These are phyloP conservation scores for Plectosphaerella cucumerina DNA, from an alignment of 2,329 filamentous ascomycete species.

Conservation along the genomic window DNA sequence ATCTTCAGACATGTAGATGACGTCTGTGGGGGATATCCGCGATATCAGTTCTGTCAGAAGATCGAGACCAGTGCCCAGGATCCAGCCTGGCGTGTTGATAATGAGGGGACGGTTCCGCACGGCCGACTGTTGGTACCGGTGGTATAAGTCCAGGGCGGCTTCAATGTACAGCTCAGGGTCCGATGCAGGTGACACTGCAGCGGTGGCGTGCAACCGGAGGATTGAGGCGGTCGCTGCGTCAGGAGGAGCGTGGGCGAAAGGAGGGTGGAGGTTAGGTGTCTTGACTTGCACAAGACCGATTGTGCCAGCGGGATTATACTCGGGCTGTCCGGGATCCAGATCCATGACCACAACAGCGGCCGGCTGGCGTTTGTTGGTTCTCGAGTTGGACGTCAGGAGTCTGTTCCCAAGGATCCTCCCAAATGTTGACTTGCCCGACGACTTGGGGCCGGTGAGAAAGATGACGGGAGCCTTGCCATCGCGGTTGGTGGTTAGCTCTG, in stretches of 20 bases:
- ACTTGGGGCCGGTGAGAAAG: slow-evolving; percentile 66
- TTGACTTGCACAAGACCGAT: slow-evolving; percentile 62
- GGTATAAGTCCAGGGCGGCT: slow-evolving; percentile 60
- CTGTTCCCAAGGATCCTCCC: slow-evolving; percentile 62
- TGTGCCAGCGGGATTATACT: slow-evolving; percentile 67
- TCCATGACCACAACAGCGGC: slow-evolving; percentile 51
- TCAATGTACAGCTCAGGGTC: slow-evolving; percentile 64
- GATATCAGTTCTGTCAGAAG: slow-evolving; percentile 55
- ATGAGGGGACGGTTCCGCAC: slow-evolving; percentile 52
- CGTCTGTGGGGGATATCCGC: slow-evolving; percentile 51
- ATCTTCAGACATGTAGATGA: slow-evolving; percentile 66
- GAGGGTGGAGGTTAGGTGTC: slow-evolving; percentile 58
- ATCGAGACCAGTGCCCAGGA: slow-evolving; percentile 65
- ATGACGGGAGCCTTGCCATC: slow-evolving; percentile 34
- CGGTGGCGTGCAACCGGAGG: slow-evolving; percentile 62
- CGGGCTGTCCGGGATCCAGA: slow-evolving; percentile 73
- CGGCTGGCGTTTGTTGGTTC: not conserved
- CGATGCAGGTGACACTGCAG: slow-evolving; percentile 59
- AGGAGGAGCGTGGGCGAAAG: slow-evolving; percentile 57
- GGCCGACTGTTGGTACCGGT: slow-evolving; percentile 44
- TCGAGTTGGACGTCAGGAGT: slow-evolving; percentile 43
- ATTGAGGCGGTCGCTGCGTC: slow-evolving; percentile 28
- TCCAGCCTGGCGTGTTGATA: slow-evolving; percentile 73
- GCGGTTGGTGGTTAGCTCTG: slow-evolving; percentile 34
- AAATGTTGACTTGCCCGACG: slow-evolving; percentile 74